phyloP scores from a whole-genome alignment of 2,329 filamentous ascomycete genomes.

The Fusarium sp. region DNA sequence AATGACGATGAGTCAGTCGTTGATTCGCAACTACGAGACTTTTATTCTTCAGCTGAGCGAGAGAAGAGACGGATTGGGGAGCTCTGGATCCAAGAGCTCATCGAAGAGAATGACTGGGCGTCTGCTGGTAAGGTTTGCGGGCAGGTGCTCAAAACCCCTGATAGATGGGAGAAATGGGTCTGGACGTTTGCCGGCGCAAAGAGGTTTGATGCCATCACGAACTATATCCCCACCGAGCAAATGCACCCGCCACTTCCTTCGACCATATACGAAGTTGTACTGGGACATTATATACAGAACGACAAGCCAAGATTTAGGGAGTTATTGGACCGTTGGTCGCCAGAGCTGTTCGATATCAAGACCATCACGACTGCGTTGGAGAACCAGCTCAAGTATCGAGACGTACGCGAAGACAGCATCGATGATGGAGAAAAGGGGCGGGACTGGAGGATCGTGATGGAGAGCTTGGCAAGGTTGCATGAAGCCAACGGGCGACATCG shows the following conservation, averaged over 20 bases:
- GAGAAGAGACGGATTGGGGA: conserved; percentile 94
- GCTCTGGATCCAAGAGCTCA: conserved; percentile 89
- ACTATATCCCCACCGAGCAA: conserved; percentile 81
- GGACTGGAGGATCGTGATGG: conserved; percentile 92
- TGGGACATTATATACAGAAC: conserved; percentile 86
- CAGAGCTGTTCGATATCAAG: conserved; percentile 83
- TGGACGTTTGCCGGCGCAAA: conserved; percentile 89
- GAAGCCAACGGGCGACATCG: conserved; percentile 82
- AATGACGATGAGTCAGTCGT: conserved; percentile 74
- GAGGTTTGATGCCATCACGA: conserved; percentile 89
- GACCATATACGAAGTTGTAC: conserved; percentile 86
- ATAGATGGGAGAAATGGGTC: conserved; percentile 95
- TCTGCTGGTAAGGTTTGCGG: conserved; percentile 83
- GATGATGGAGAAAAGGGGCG: conserved; percentile 77
- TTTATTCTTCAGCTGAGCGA: conserved; percentile 77
- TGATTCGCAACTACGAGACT: conserved; percentile 66
- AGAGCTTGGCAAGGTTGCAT: conserved; percentile 85
- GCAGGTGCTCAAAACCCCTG: conserved; percentile 81
- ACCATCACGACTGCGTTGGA: conserved; percentile 83
- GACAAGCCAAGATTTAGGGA: conserved; percentile 82
- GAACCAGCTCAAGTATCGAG: conserved; percentile 80
- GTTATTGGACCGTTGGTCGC: conserved; percentile 84
- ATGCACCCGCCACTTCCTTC: conserved; percentile 82
- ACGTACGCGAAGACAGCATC: conserved; percentile 79
- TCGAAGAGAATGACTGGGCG: conserved; percentile 79